Evolutionary conservation across 768 basidiomycete genomes (phyloP).

Genomic region (Tremella yokohamensis): DNA sequence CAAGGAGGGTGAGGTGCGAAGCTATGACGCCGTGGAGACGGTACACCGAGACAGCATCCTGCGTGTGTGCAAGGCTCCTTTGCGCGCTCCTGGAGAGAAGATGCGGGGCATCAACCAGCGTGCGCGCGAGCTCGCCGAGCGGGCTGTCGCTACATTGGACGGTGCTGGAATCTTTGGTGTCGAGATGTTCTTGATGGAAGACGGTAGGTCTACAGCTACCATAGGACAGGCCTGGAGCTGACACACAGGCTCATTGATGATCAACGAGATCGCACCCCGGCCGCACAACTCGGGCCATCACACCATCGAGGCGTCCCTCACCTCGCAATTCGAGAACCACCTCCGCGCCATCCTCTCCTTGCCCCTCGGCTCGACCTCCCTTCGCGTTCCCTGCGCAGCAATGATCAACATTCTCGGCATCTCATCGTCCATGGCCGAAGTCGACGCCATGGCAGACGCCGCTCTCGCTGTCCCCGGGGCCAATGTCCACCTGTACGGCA

Average conservation of each 20-base stretch:
- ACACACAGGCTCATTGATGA: slow-evolving; percentile 63
- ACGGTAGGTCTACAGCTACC: slow-evolving; percentile 58
- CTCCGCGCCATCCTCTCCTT: slow-evolving; percentile 87
- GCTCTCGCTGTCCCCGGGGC: slow-evolving; percentile 73
- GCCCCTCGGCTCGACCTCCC: slow-evolving; percentile 79
- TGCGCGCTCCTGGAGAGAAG: slow-evolving; percentile 57
- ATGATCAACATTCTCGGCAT: slow-evolving; percentile 96
- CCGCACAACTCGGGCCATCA: slow-evolving; percentile 99
- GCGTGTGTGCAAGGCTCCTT: slow-evolving; percentile 84
- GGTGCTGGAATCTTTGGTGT: slow-evolving; percentile 97
- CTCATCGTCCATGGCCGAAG: slow-evolving; percentile 58
- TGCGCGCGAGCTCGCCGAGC: slow-evolving; percentile 72
- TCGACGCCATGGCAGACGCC: slow-evolving; percentile 58
- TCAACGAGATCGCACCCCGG: slow-evolving; percentile 97
- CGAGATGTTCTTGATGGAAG: slow-evolving; percentile 89
- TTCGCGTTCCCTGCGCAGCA: slow-evolving; percentile 78
- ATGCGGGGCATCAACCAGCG: slow-evolving; percentile 58
- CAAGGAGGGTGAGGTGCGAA: slow-evolving; percentile 65
- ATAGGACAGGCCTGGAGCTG: neutral
- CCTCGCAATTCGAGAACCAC: slow-evolving; percentile 96
- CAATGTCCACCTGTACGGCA: slow-evolving; percentile 88
- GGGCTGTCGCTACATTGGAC: slow-evolving; percentile 68
- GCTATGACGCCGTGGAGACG: slow-evolving; percentile 92
- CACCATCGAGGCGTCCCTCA: slow-evolving; percentile 94
- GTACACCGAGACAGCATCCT: slow-evolving; percentile 91